phyloP scores from a whole-genome alignment of 768 basidiomycete species.

The Amanita brunnescens region DNA sequence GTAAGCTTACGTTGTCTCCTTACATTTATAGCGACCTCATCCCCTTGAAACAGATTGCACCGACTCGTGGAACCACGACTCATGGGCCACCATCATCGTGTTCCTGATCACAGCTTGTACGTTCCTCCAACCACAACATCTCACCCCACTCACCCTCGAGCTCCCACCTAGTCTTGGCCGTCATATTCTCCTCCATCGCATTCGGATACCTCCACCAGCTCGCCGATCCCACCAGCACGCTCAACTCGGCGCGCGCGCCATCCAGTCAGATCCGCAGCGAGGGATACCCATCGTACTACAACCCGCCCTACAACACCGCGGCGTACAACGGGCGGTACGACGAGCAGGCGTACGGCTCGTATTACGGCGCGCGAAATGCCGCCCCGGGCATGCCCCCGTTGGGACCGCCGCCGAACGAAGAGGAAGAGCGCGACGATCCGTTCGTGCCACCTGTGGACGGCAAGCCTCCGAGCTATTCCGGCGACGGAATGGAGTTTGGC shows the following conservation, averaged over 20 bases:
- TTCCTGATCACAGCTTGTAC: slow-evolving; percentile 52
- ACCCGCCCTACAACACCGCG: slow-evolving; percentile 50
- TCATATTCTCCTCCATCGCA: slow-evolving; percentile 56
- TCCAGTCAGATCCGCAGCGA: slow-evolving; percentile 27
- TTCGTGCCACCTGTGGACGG: slow-evolving; percentile 24
- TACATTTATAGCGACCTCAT: not conserved
- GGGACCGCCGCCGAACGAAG: slow-evolving; percentile 35
- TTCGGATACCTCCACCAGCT: slow-evolving; percentile 71
- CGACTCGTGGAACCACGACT: slow-evolving; percentile 49
- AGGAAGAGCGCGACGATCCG: slow-evolving; percentile 26
- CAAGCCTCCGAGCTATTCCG: slow-evolving; percentile 43
- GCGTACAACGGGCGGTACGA: slow-evolving; percentile 16
- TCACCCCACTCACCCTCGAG: not conserved
- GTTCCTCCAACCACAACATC: slow-evolving; percentile 15
- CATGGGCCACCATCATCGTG: slow-evolving; percentile 59
- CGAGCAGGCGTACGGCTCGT: slow-evolving; percentile 16
- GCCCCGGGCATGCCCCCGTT: slow-evolving; percentile 28
- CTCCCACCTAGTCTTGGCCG: slow-evolving; percentile 41
- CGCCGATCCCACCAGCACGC: slow-evolving; percentile 54
- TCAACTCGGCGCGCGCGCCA: slow-evolving; percentile 42
- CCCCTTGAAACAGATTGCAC: slow-evolving; percentile 49
- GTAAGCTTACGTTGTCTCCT: slow-evolving; percentile 26
- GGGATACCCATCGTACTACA: slow-evolving; percentile 44
- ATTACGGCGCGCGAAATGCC: slow-evolving; percentile 5
- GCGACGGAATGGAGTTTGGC: slow-evolving; percentile 20